Evolutionary conservation across 2,329 filamentous ascomycete species (phyloP), one percentile per base, ranked within the genome.

Genomic region (Talaromyces sp.): DNA sequence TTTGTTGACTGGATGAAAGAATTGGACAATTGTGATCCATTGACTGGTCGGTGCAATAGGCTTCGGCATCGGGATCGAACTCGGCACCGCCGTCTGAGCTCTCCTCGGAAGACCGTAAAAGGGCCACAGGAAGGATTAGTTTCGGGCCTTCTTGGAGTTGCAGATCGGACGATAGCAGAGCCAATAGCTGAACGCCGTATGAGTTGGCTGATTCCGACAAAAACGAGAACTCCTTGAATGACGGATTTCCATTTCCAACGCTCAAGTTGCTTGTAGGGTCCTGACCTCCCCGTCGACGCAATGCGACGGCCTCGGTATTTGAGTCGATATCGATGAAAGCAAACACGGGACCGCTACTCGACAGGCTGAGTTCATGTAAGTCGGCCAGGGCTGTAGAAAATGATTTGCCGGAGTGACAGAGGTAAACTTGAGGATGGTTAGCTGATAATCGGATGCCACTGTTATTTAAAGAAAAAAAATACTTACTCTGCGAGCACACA

Each of bases 301-400:
- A 63, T 63, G 72, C 55, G 63, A 71, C 69, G 66, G 76, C 68
- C 70, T 79, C 70, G 73, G 78, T 67, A 68, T 64, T 65, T 14
- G 75, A 76, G 18, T 79, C 79, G 40, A 85, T 78, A 68, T 84
- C 82, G 67, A 85, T 78, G 52, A 85, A 79, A 23, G 83, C 82
- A 56, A 86, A 78, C 5, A 82, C 82, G n/a, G 84, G 84, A 56
- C 78, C 80, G 66, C 78, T 79, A 57, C 82, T 77, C 60, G 69
- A 71, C 42, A 75, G 74, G 33, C 76, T 76, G 55, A 73, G 73
- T 59, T 81, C 80, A 66, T 76, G 80, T 36, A 86, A 70, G 65
- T 84, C 81, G 60, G 79, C 78, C 23, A 86, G 72, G 68, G 82
- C 82, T 16, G 76, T 73, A 65, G 83, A 76, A 67, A 85, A 85